Base-by-base conservation (phyloP, 768 basidiomycete genomes). In the Termitomyces sp. region DNA sequence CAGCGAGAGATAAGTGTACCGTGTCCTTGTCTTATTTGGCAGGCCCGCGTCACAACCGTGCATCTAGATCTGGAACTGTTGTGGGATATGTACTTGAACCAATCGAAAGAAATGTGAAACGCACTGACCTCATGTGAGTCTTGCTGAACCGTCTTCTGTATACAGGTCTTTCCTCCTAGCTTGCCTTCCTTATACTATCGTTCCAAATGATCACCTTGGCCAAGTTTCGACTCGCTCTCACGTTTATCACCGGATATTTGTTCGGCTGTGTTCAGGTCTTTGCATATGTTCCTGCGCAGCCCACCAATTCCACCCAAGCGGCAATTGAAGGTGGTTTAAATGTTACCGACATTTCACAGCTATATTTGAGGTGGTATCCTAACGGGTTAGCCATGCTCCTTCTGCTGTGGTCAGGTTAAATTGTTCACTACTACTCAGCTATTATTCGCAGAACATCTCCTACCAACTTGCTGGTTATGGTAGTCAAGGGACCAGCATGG, bases 211-310 rank as follows among this genome's bases (percentile, higher is more conserved):
- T 44, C 22, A 41, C 44, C 27, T 48, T 42, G 41, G 13, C 16
- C 31, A 46, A 24, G 34, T 31, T 36, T 27, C 45, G 24, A 50
- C 16, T 51, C 22, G 24, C 44, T 34, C 52, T 42, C 9, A 30
- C 30, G 48, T 8, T 44, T 59, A 13, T 61, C 54, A 53, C 68
- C 5, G 59, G 64, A 12, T 54, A 59, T 31, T 61, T 64, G 46
- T 59, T 68, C 51, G 59, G 59, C 45, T 59, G 41, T 44, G 46
- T 50, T 20, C 56, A 55, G 36, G 71, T 70, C 51, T 61, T 60
- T 20, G 75, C 75, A 51, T 94, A 93, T 69, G 81, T 90, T 61
- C 91, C 92, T 0, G 92, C 92, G 3, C 68, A 73, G 12, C 79
- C 88, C 16, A 88, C 88, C 36, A 94, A 94, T 69, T 76, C 81